Evolutionary conservation across 2,329 filamentous ascomycete genomes (phyloP).

Genomic region (Cladorrhinum sp.): DNA sequence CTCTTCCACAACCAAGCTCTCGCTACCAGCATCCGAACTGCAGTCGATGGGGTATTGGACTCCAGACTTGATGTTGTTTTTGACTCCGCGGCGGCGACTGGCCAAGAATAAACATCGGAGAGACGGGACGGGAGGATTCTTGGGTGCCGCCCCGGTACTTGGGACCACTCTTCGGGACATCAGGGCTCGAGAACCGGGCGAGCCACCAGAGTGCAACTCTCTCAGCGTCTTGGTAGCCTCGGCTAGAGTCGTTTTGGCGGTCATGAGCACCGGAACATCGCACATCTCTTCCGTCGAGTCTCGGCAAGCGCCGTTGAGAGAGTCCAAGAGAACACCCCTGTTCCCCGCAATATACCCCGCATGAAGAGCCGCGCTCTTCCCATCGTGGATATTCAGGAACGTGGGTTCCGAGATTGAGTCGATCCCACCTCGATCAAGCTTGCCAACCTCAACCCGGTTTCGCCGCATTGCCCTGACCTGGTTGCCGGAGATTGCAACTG

Average conservation of each 20-base stretch:
- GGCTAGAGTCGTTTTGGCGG: conserved; percentile 7
- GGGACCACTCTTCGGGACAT: background rate
- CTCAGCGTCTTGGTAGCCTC: conserved; percentile 14
- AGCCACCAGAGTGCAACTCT: conserved; percentile 10
- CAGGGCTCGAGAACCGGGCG: conserved; percentile 1
- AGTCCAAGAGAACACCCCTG: conserved; percentile 16
- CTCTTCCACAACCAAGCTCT: conserved; percentile 44
- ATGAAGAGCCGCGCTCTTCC: conserved; percentile 28
- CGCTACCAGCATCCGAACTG: conserved; percentile 31
- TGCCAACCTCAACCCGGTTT: conserved; percentile 23
- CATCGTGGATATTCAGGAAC: conserved; percentile 31
- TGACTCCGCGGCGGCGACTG: conserved; percentile 22
- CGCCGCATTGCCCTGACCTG: conserved; percentile 21
- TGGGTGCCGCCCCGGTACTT: conserved; percentile 5
- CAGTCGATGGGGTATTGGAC: conserved; percentile 34
- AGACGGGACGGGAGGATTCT: background rate
- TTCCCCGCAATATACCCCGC: conserved; percentile 20
- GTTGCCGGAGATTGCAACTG: conserved; percentile 24
- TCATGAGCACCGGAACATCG: conserved; percentile 21
- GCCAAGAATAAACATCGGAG: background rate
- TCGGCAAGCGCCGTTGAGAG: conserved; percentile 11
- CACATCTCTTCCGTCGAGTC: conserved; percentile 21
- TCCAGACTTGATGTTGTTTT: conserved; percentile 35
- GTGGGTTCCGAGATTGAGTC: conserved; percentile 30
- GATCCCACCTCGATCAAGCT: conserved; percentile 19